Evolutionary conservation across 192 early-diverging fungal genomes (phyloP).

Genomic region (Gaertneriomyces semiglobifer): DNA sequence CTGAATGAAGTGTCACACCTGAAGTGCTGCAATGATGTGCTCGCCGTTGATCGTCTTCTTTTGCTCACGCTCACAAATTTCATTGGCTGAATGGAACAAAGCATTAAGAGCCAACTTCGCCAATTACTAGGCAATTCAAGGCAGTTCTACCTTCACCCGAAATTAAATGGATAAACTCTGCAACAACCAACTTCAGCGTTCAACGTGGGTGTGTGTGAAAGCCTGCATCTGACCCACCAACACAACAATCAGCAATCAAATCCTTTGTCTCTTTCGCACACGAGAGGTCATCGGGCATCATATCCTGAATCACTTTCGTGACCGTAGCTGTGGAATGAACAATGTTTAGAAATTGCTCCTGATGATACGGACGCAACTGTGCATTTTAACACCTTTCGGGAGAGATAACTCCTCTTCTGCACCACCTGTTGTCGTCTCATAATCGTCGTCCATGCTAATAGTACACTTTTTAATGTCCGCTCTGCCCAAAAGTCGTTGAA

Average conservation of each 20-base stretch:
- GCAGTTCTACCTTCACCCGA: slow-evolving; percentile 64
- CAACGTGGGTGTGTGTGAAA: background rate
- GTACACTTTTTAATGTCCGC: too few relatives aligned
- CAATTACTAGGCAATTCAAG: background rate
- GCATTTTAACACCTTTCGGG: slow-evolving; percentile 62
- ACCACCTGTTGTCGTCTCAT: slow-evolving; percentile 23
- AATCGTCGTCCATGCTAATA: slow-evolving; percentile 25
- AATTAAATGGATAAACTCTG: slow-evolving; percentile 94
- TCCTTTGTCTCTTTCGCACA: slow-evolving; percentile 97
- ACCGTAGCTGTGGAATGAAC: slow-evolving; percentile 67
- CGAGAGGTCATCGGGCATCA: slow-evolving; percentile 84
- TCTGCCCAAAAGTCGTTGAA: too few relatives aligned
- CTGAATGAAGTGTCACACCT: slow-evolving; percentile 41
- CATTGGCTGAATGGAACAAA: slow-evolving; percentile 63
- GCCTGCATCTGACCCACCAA: slow-evolving; percentile 54
- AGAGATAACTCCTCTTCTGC: slow-evolving; percentile 85
- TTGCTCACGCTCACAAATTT: slow-evolving; percentile 91
- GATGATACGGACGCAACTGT: background rate
- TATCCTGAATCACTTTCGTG: slow-evolving; percentile 91
- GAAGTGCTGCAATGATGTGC: slow-evolving; percentile 85
- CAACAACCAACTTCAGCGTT: background rate
- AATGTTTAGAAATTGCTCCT: background rate
- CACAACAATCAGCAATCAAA: slow-evolving; percentile 92
- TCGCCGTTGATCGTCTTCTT: slow-evolving; percentile 98
- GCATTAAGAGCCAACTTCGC: background rate